phyloP scores from a whole-genome alignment of 202 grass and related monocot genomes.

The Panicum virgatum region DNA sequence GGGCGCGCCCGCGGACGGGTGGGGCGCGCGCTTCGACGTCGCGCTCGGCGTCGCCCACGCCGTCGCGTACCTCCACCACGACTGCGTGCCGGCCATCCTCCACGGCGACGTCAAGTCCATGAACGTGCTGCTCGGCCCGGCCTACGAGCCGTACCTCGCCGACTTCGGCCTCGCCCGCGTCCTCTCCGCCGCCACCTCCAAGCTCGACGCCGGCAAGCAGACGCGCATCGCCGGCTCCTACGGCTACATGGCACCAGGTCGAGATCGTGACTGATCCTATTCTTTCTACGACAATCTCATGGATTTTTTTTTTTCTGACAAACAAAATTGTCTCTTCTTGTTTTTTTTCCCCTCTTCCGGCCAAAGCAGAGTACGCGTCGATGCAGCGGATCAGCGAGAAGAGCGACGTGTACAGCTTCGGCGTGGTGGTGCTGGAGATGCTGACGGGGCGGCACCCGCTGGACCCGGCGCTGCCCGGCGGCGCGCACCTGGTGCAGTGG shows the following conservation, averaged over 20 bases:
- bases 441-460: constrained; percentile 85
- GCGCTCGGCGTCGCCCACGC: constrained; percentile 86
- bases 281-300: neutral
- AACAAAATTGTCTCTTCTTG: neutral
- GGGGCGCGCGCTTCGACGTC: constrained; percentile 75
- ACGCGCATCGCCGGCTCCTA: constrained; percentile 81
- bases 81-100: constrained; percentile 94
- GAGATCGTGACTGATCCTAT: neutral
- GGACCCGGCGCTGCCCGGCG: constrained; percentile 79
- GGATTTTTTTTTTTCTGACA: constrained; percentile 3
- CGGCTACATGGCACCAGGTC: constrained; percentile 97
- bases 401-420: constrained; percentile 95
- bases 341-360: neutral
- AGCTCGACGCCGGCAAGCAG: constrained; percentile 56
- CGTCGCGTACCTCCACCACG: constrained; percentile 90
- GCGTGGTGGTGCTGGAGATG: constrained; percentile 80
- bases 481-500: constrained; percentile 90
- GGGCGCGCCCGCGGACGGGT: constrained; percentile 52
- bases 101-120: constrained; percentile 96
- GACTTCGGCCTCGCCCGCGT: constrained; percentile 95
- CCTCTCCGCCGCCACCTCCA: constrained; percentile 34
- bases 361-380: constrained; percentile 75
- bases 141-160: constrained; percentile 87
- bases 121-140: constrained; percentile 83
- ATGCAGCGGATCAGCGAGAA: constrained; percentile 91